Base-by-base conservation (phyloP, 768 basidiomycete species). In the Kwoniella newhampshirensis region DNA sequence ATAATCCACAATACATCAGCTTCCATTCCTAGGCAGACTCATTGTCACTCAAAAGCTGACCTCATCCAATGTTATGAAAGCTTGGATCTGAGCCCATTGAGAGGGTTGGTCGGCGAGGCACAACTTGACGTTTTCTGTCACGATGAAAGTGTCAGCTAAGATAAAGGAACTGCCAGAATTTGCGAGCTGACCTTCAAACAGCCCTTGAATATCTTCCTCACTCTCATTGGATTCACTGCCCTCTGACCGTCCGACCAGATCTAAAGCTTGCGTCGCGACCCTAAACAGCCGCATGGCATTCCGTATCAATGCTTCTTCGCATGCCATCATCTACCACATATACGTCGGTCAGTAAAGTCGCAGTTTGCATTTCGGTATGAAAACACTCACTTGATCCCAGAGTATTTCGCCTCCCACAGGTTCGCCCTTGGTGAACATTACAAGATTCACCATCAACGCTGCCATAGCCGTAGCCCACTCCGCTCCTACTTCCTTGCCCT, bases 401-500 rank as follows among this genome's bases (percentile, higher is more conserved):
- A 25, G 12, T 6, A 58, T 53, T 13, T 58, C 35, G 1, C 21
- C 30, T 15, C 8, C 13, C 13, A 32, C 59, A 13, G 53, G 20
- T 30, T 64, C 59, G 13, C 63, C 63, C 6, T 42, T 40, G 12
- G 18, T 30, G 20, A 51, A 57, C 17, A 20, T 50, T 15, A 26
- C 59, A 15, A 55, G 2, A 13, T 20, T 43, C 13, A 21, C 15
- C 51, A 57, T 57, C 4, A 57, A 4, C 9, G 48, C 37, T 8
- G 51, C 51, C 43, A 53, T 62, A 11, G 28, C 48, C 36, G 45
- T 51, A 1, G 48, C 45, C 57, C 63, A 64, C 20, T 15, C 37
- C 4, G 25, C 45, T 4, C 40, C 42, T 8, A 63, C 18, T 13
- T 15, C 45, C 5, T 18, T 21, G 1, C 20, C 57, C n/a, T n/a